Conservation (phyloP, 148 eudicot species). For the Nepenthes gracilis region DNA sequence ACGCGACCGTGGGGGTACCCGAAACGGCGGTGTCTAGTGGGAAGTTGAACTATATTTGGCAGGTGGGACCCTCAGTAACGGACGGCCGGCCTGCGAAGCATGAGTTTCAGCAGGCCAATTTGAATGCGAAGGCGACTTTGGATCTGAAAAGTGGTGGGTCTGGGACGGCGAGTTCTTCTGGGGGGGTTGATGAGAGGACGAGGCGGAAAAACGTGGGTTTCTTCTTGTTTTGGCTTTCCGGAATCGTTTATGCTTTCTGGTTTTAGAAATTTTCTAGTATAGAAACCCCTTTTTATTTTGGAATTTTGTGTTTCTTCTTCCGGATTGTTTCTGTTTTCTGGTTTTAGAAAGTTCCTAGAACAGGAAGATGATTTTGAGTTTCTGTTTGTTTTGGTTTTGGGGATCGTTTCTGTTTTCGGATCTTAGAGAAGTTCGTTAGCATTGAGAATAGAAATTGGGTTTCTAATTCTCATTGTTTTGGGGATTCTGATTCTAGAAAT, state of each 20-base stretch:
- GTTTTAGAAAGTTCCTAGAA: background rate
- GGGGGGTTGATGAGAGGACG: constrained; percentile 5
- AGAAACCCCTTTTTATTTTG: background rate
- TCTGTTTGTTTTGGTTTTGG: constrained; percentile 19
- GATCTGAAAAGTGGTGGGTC: constrained; percentile 25
- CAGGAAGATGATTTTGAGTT: background rate
- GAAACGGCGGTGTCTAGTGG: constrained; percentile 8
- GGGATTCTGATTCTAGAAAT: too few species aligned
- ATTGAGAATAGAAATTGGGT: too few species aligned
- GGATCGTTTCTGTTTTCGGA: constrained; percentile 1
- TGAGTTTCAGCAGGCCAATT: constrained; percentile 36
- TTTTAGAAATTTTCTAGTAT: background rate
- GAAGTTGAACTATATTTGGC: constrained; percentile 64
- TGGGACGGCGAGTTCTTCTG: constrained; percentile 4
- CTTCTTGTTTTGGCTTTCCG: constrained; percentile 4
- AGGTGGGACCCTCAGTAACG: constrained; percentile 40
- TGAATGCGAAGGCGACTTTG: constrained; percentile 31
- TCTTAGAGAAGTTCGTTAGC: background rate
- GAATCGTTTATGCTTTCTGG: constrained; percentile 1
- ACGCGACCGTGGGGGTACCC: constrained; percentile 35
- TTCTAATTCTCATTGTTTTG: too few species aligned
- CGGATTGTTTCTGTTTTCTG: constrained; percentile 3
- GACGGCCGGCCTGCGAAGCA: constrained; percentile 38
- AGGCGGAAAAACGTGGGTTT: constrained; percentile 60
- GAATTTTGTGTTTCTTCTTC: constrained; percentile 20